Percentiles rank a stretch among this genome's conserved stretches.
Evolutionary conservation across 164 flowering plant species (phyloP).

Genomic region (Vitis rupestris): DNA sequence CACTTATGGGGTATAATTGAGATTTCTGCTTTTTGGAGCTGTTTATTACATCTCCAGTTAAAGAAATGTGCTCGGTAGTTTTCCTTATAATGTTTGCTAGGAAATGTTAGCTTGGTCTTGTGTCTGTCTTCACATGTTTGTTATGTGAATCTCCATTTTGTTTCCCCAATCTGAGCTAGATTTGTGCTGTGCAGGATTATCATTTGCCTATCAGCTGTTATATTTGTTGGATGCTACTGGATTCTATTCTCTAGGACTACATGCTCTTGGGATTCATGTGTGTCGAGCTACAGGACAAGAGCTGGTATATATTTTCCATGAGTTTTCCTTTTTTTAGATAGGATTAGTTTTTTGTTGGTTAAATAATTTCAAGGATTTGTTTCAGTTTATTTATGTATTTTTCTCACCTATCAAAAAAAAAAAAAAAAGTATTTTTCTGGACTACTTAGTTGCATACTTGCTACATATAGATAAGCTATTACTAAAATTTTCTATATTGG

Average conservation of each 20-base stretch:
- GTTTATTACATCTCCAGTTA: no score
- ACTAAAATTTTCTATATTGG: no score
- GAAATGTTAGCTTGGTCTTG: no score
- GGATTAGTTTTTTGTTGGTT: neutral
- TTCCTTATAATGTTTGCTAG: no score
- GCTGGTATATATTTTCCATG: conserved; percentile 52
- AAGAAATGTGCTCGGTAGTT: no score
- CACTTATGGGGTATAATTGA: no score
- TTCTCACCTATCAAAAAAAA: no score
- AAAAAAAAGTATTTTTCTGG: no score
- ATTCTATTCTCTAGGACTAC: conserved; percentile 84
- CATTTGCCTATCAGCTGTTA: conserved; percentile 89
- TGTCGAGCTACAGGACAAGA: conserved; percentile 99
- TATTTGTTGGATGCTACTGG: conserved; percentile 98
- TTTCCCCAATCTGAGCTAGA: conserved; percentile 9
- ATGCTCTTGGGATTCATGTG: conserved; percentile 87
- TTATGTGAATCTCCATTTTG: neutral
- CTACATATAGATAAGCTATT: no score
- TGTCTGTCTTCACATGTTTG: neutral
- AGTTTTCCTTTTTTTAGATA: conserved; percentile 1
- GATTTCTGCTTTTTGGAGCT: no score
- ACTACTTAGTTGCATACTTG: no score
- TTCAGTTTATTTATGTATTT: neutral
- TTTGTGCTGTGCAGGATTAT: conserved; percentile 58
- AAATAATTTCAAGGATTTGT: neutral